A percentile compares a stretch with the other conserved stretches of the same genome.
Evolutionary conservation across 805 yeast species (phyloP).

Genomic region (Saccharomyces mikatae): DNA sequence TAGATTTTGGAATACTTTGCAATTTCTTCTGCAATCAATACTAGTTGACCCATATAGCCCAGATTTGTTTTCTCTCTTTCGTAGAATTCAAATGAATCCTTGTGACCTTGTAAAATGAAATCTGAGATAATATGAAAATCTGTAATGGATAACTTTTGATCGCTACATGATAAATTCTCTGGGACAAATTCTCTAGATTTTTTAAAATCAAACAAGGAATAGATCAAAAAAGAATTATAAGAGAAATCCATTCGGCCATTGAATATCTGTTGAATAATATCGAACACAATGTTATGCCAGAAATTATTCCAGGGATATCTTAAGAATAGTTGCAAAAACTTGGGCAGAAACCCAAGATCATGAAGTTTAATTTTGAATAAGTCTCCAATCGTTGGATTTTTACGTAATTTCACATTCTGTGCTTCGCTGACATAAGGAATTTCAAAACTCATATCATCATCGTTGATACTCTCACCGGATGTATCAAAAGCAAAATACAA

Average conservation of each 20-base stretch:
- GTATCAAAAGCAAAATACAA: conserved; percentile 30
- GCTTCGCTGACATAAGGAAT: conserved; percentile 31
- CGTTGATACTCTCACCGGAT: conserved; percentile 3
- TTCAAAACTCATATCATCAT: conserved; percentile 17
- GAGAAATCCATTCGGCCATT: conserved; percentile 80
- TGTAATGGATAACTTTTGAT: conserved; percentile 34
- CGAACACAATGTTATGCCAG: conserved; percentile 92
- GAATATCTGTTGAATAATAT: conserved; percentile 85
- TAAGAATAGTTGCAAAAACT: conserved; percentile 65
- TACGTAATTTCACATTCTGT: conserved; percentile 37
- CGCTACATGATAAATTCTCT: background rate
- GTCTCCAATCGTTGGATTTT: conserved; percentile 74
- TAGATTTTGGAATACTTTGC: conserved; percentile 61
- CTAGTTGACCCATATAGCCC: conserved; percentile 93
- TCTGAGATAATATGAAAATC: conserved; percentile 53
- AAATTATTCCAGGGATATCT: conserved; percentile 92
- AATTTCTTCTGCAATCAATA: conserved; percentile 87
- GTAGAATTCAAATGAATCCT: conserved; percentile 51
- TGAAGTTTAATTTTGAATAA: conserved; percentile 69
- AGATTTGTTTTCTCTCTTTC: conserved; percentile 54
- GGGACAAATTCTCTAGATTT: conserved; percentile 6
- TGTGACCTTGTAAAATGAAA: conserved; percentile 54
- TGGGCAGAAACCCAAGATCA: conserved; percentile 60
- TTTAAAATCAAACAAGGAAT: conserved; percentile 19
- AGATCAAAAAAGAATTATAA: conserved; percentile 65